Evolutionary conservation across 495 filamentous ascomycete genomes (phyloP), one percentile per base, ranked within the genome.

Genomic region (Lasiosphaeria miniovina): DNA sequence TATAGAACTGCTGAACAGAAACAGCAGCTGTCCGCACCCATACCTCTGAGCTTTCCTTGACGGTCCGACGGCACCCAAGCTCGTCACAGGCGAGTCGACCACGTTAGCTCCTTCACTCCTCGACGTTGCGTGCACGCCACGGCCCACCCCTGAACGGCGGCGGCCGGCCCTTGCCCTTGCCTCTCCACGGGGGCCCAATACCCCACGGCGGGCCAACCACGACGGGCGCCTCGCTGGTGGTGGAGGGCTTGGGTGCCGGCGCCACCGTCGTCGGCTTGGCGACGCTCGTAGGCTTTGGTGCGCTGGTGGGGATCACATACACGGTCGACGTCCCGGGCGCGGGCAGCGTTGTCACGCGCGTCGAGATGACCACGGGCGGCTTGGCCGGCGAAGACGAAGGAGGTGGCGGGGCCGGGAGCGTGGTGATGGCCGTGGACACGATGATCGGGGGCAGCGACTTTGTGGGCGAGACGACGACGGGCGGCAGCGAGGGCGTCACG

Each of bases 271-370:
- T 46, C 8, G 43, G 15, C 8, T 14, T 14, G 11, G 15, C 52
- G 24, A 56, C 32, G 11, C 53, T 46, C n/a, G 61, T 38, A 4
- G 36, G 31, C 6, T 43, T n/a, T 24, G 12, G n/a, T 14, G 15
- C 41, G 17, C n/a, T 52, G 57, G 15, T 40, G 17, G 52, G 52
- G 10, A 32, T 43, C 53, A 43, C 53, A 34, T 10, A 31, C 36
- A 55, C 53, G 36, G 53, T 49, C 12, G 38, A 48, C 11, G 62
- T 57, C 3, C 36, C 49, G 9, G 54, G 54, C 14, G 35, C 35
- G 2, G 55, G 59, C 24, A 62, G 40, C 24, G 49, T 53, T 14
- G 64, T 57, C n/a, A 67, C 53, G 8, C 58, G 43, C 32, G 60
- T 62, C 3, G 61, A 59, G 7, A 64, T 52, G 36, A 57, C 46